Base-by-base conservation (phyloP, 192 early-diverging fungal genomes). In the Geranomyces michiganensis region DNA sequence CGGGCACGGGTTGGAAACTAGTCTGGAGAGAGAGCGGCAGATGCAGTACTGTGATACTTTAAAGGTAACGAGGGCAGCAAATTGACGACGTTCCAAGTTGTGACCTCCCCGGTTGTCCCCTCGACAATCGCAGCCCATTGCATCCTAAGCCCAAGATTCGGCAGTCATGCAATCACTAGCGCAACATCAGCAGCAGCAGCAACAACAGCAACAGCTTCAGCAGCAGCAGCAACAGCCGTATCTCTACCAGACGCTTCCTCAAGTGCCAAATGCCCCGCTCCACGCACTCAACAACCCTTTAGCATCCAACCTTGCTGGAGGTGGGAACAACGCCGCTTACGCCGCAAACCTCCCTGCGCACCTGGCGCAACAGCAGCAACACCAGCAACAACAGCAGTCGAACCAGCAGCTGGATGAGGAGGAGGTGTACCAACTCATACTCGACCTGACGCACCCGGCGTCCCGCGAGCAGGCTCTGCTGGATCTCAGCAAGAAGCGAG, bases 401-500 rank as follows among this genome's bases (percentile, higher is more conserved):
- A 68, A 72, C 47, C 70, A 72, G 59, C 70, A 70, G 51, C 64
- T 62, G 27, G 67, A 51, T 43, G 94, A 94, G 67, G 92, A 93
- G 72, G 91, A 94, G 80, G 88, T 98, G 65, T 96, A 96, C 78
- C 76, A 85, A 33, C 84, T 96, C 19, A 91, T 98, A 47, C 70
- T 95, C 22, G 93, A 96, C 56, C 80, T 98, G 65, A 90, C 90
- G n/a, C 85, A 90, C 65, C 88, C 76, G 15, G 32, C 26, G n/a
- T 62, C 73, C 12, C 68, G 96, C n/a, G 96, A 99, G 73, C 90
- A 92, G 71, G 95, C 94, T 13, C 80, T 99, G 49, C 79, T 96
- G 5, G 96, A 99, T 74, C 82, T 99, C 62, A 93, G 91, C 77
- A 96, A 96, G 79, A 92, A 92, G 74, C 82, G 96, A 44, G 96